Conservation (phyloP, 2,329 filamentous ascomycete genomes). For the Clonostachys solani region DNA sequence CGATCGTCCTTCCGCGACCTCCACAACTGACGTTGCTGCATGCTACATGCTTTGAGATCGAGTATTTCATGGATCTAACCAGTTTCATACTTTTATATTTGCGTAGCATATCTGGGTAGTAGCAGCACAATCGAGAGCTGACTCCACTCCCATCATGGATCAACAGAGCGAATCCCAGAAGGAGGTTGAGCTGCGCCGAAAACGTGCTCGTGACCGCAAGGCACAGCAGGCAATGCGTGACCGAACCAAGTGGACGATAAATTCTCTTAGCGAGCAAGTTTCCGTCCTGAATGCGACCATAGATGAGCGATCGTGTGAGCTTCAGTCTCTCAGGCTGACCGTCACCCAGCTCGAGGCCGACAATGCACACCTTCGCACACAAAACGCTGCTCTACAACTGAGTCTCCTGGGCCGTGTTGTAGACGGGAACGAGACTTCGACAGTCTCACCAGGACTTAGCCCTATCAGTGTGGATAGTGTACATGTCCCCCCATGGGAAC, state of each 20-base stretch:
- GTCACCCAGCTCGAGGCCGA: slow-evolving; percentile 15
- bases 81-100: too few relatives aligned
- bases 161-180: too few relatives aligned
- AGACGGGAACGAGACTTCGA: neutral
- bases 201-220: slow-evolving; percentile 21
- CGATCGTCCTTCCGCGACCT: too few relatives aligned
- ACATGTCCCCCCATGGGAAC: slow-evolving; percentile 11
- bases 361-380: slow-evolving; percentile 17
- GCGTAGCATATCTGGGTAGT: too few relatives aligned
- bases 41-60: too few relatives aligned
- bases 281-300: slow-evolving; percentile 13
- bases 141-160: too few relatives aligned
- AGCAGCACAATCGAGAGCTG: too few relatives aligned
- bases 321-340: slow-evolving; percentile 9
- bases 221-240: slow-evolving; percentile 26
- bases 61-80: too few relatives aligned
- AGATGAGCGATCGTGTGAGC: slow-evolving; percentile 12
- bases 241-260: slow-evolving; percentile 21
- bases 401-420: slow-evolving; percentile 14
- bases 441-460: neutral
- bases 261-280: slow-evolving; percentile 19
- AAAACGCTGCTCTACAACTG: slow-evolving; percentile 19
- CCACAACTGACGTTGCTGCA: too few relatives aligned
- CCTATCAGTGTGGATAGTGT: neutral
- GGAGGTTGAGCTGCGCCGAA: slow-evolving; percentile 16